phyloP scores from a whole-genome alignment of 352 stramenopile genomes.

The Phytophthora sp. region DNA sequence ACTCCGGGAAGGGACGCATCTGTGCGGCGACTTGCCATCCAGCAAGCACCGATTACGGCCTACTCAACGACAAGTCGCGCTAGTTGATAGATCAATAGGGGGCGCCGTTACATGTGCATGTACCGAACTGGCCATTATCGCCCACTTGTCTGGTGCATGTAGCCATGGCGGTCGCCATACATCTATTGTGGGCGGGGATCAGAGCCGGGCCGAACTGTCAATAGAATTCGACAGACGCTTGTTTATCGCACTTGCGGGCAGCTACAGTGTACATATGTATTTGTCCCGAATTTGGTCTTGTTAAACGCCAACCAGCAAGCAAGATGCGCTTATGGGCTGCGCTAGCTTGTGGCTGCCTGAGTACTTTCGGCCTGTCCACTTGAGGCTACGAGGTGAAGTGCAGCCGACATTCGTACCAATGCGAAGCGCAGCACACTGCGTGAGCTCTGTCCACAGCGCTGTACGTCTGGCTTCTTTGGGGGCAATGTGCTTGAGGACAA shows the following conservation, averaged over 20 bases:
- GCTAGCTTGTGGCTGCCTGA: not conserved
- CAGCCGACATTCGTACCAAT: no score
- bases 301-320: constrained; percentile 6
- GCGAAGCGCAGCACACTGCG: no score
- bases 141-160: not conserved
- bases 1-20: not conserved
- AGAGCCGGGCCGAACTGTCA: constrained; percentile 11
- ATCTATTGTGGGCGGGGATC: constrained; percentile 1
- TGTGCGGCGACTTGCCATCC: constrained; percentile 10
- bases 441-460: no score
- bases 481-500: no score
- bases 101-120: no score
- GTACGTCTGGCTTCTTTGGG: no score
- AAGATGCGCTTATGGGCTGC: not conserved
- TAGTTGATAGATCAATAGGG: no score
- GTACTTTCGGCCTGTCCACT: not conserved
- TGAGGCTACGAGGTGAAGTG: no score
- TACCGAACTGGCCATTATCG: no score
- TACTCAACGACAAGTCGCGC: no score
- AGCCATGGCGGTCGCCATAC: constrained; percentile 9
- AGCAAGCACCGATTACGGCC: no score
- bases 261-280: no score
- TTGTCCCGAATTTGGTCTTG: constrained; percentile 2
- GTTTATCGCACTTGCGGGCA: constrained; percentile 1
- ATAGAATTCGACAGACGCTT: constrained; percentile 9